Base-by-base conservation (phyloP, 148 eudicot genomes). In the Polygonum maritimum region DNA sequence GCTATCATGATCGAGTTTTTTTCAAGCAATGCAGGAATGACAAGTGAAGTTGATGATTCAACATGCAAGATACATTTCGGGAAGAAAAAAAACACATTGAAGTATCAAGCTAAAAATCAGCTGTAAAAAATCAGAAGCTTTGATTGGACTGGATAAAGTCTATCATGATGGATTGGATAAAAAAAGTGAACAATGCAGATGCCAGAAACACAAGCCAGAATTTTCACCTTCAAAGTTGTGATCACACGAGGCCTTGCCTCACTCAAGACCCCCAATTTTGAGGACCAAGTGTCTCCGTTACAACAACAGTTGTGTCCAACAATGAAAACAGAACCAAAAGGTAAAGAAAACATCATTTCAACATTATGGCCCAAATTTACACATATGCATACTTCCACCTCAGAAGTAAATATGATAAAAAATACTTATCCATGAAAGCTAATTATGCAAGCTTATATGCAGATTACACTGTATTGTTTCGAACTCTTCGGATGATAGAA, bases 241-340 rank as follows among this genome's bases (percentile, higher is more conserved):
- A 94, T 88, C 44, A 94, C 73, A 62, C 90, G 88, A 76, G 98
- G 98, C 22, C 88, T 93, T 48, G 83, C 85, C 71, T 90, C 89
- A 84, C 97, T 92, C 41, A 94, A 90, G 54, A 92, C 80, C 72
- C 98, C 98, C 76, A 94, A 88, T 85, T 94, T 97, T 18, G 98
- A 94, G 7, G 98, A 94, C 98, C 98, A 94, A 72, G 98, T 94
- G 71, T 94, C 98, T 75, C 98, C 98, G 78, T 88, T 94, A 79
- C 88, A 81, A 83, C 98, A 94, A 49, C 83, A 89, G 70, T 92
- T 92, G 78, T 94, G 98, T 75, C 98, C 98, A 71, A 94, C n/a
- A 15, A 15, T n/a, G 16, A 41, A 26, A 33, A 35, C n/a, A 35
- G 41, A 35, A 65, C 40, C 41, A 35, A 65, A 16, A 13, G 19